Percentiles rank a stretch among this genome's conserved stretches.
phyloP scores from a whole-genome alignment of 2,329 filamentous ascomycete species.

The Esteya vermicola region DNA sequence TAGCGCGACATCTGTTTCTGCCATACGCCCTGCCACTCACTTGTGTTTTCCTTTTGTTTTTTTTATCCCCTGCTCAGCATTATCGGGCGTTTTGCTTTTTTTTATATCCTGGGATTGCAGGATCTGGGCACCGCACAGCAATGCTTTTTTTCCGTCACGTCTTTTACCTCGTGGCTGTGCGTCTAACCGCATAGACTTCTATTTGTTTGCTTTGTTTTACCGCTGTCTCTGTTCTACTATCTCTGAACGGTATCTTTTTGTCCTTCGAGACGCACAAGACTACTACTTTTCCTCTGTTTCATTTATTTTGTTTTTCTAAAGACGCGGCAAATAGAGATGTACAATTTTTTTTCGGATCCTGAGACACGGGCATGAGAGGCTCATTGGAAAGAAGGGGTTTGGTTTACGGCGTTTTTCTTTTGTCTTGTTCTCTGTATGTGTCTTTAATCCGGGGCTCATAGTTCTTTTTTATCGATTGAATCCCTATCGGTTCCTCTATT shows the following conservation, averaged over 20 bases:
- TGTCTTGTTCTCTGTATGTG: background rate
- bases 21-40: background rate
- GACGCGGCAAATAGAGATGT: constrained; percentile 6
- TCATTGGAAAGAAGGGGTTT: constrained; percentile 1
- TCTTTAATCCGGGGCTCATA: no score
- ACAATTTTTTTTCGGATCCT: no score
- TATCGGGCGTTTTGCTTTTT: background rate
- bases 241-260: no score
- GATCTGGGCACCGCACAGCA: background rate
- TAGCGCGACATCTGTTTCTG: no score
- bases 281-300: no score
- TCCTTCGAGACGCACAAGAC: no score
- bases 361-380: constrained; percentile 3
- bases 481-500: no score
- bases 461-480: background rate
- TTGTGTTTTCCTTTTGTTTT: background rate
- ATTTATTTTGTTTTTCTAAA: background rate
- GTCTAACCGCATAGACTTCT: no score
- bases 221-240: no score
- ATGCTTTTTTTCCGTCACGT: no score
- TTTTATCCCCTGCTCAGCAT: background rate
- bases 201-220: background rate
- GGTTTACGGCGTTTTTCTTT: background rate
- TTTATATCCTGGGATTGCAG: background rate
- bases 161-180: no score